A percentile compares a stretch with the other conserved stretches of the same genome.
These are phyloP conservation scores for Phytophthora uliginosa DNA, from an alignment of 352 stramenopile species.

Conservation along the genomic window DNA sequence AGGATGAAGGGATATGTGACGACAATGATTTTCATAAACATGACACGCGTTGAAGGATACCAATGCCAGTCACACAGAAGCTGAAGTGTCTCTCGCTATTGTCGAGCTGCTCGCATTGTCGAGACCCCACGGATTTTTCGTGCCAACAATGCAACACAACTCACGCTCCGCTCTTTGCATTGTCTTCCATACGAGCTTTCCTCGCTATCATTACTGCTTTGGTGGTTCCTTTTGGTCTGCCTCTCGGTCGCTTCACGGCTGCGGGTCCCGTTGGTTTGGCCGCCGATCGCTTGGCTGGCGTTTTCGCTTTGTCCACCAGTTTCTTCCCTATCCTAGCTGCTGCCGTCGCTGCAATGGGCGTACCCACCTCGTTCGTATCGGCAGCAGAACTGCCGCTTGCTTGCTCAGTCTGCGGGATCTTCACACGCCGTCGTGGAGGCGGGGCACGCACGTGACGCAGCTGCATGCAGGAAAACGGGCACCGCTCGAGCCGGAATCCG, in stretches of 20 bases:
- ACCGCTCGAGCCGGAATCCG: constrained; percentile 76
- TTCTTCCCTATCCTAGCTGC: constrained; percentile 9
- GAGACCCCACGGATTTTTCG: constrained; percentile 1
- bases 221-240: constrained; percentile 34
- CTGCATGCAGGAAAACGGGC: constrained; percentile 76
- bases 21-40: constrained; percentile 8
- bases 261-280: constrained; percentile 11
- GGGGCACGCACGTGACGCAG: constrained; percentile 74
- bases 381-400: neutral
- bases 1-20: neutral
- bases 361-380: constrained; percentile 6
- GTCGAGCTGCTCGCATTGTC: constrained; percentile 19
- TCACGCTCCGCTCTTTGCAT: constrained; percentile 10
- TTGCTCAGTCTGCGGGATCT: constrained; percentile 15
- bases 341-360: neutral
- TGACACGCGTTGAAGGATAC: constrained; percentile 12
- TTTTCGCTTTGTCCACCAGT: constrained; percentile 21
- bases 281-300: constrained; percentile 13
- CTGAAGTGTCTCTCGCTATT: constrained; percentile 7
- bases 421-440: constrained; percentile 27
- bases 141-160: neutral
- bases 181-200: constrained; percentile 19
- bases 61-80: neutral
- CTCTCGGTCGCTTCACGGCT: constrained; percentile 20
- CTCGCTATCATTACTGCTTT: constrained; percentile 32